Evolutionary conservation across 2,329 filamentous ascomycete genomes (phyloP), one percentile per base, ranked within the genome.

Genomic region (Aspergillus fijiensis): DNA sequence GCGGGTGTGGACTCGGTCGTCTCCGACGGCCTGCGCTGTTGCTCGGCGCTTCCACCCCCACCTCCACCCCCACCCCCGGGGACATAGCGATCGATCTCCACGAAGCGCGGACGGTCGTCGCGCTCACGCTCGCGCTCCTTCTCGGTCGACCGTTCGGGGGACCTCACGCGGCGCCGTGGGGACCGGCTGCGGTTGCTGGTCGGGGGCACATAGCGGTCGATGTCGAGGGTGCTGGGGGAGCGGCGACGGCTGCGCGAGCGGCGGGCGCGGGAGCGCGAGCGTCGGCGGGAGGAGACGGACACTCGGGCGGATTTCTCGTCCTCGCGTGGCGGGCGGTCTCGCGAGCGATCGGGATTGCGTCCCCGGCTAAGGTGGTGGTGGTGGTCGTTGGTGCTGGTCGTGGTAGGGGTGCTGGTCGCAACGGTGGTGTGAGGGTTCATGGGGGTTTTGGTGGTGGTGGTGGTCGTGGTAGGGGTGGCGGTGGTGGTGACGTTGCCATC

Each of bases 31-130:
- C 66, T 61, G n/a, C 65, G 29, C 10, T 63, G 61, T 47, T 56
- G 49, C 10, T 72, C 72, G 19, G 71, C 68, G 27, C 70, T 69
- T 48, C 67, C 62, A 51, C 70, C 71, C 21, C 72, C 74, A 16
- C 23, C 23, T 3, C 69, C 72, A 51, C 70, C 71, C 21, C 72
- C 74, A 16, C 23, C 23, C 23, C 69, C 72, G 49, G 79, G 79
- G 23, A 80, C 74, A 62, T 81, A 81, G 25, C 79, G 74, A 64
- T 81, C 79, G 62, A 80, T 77, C 29, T 77, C 75, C 7, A 71
- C 66, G 56, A 75, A 70, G 19, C 75, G 67, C 6, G 68, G 55
- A 58, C 72, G 69, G 10, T 74, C 69, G 12, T 33, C 61, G 53
- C 51, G 52, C 16, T 33, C 61, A 49, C 51, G 52, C 16, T 33